Percentiles rank a stretch among this genome's conserved stretches.
phyloP scores from a whole-genome alignment of 2,329 filamentous ascomycete genomes.

The Leptographium radiaticola region DNA sequence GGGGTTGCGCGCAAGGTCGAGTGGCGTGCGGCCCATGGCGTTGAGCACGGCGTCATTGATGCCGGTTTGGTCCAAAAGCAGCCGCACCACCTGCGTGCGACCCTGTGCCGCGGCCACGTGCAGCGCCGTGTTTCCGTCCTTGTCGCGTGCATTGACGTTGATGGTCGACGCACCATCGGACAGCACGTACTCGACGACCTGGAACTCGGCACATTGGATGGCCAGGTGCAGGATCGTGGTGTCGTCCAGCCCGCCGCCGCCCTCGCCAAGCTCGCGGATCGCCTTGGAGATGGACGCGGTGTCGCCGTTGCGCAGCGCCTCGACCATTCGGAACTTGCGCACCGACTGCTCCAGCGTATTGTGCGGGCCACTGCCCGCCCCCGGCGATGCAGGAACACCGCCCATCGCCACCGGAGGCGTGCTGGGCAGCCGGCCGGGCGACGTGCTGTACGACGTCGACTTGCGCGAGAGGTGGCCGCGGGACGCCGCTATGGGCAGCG shows the following conservation, averaged over 20 bases:
- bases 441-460: conserved; percentile 18
- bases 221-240: conserved; percentile 88
- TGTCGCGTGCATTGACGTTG: conserved; percentile 82
- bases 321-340: conserved; percentile 85
- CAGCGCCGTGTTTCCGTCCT: conserved; percentile 86
- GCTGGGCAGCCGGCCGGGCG: not conserved
- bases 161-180: conserved; percentile 54
- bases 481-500: conserved; percentile 12
- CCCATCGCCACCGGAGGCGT: not conserved
- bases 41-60: conserved; percentile 87
- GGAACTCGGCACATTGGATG: conserved; percentile 85
- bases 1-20: conserved; percentile 80
- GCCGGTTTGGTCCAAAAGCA: conserved; percentile 67
- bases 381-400: not conserved
- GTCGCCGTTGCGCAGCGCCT: conserved; percentile 81
- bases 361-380: conserved; percentile 8
- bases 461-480: conserved; percentile 34
- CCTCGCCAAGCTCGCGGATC: conserved; percentile 49
- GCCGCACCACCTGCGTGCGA: conserved; percentile 63
- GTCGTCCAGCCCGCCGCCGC: conserved; percentile 49
- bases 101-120: conserved; percentile 80
- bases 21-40: conserved; percentile 67
- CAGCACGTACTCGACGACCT: conserved; percentile 89
- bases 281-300: conserved; percentile 80
- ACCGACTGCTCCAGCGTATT: conserved; percentile 80